Percentiles rank a stretch among this genome's conserved stretches.
phyloP scores from a whole-genome alignment of 495 filamentous ascomycete species.

The Tetracladium setigerum region DNA sequence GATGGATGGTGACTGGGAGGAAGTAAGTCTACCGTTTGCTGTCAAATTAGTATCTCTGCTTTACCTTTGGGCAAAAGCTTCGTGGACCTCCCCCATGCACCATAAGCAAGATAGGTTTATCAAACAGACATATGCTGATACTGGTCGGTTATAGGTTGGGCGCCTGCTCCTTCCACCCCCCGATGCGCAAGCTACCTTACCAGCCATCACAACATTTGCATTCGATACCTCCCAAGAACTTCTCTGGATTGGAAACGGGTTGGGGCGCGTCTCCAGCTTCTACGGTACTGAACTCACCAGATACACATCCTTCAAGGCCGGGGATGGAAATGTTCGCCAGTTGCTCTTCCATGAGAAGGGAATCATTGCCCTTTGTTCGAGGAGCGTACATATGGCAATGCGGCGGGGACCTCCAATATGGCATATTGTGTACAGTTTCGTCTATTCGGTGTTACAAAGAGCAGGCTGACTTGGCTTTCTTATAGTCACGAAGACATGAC shows the following conservation, averaged over 20 bases:
- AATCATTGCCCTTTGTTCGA: conserved; percentile 68
- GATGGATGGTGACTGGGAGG: conserved; percentile 58
- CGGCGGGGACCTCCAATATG: conserved; percentile 76
- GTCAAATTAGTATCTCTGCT: neutral
- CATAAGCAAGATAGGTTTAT: conserved; percentile 8
- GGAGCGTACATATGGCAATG: conserved; percentile 76
- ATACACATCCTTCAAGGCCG: conserved; percentile 59
- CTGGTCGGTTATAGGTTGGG: conserved; percentile 47
- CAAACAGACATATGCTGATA: neutral
- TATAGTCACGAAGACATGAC: conserved; percentile 57
- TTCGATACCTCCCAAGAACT: conserved; percentile 87
- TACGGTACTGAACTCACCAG: conserved; percentile 69
- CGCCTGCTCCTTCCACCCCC: conserved; percentile 64
- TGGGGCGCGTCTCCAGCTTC: conserved; percentile 75
- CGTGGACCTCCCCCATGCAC: neutral
- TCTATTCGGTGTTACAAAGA: neutral
- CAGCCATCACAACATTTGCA: conserved; percentile 63
- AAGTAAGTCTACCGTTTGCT: conserved; percentile 33
- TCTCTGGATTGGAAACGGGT: conserved; percentile 85
- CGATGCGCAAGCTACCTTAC: conserved; percentile 49
- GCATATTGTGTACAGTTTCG: conserved; percentile 47
- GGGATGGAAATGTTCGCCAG: conserved; percentile 69
- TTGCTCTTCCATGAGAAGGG: conserved; percentile 81
- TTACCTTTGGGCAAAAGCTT: conserved; percentile 9
- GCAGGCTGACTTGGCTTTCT: conserved; percentile 1